Evolutionary conservation across 2,329 filamentous ascomycete species (phyloP), one percentile per base, ranked within the genome.

Genomic region (Ophiostoma pallidulum): DNA sequence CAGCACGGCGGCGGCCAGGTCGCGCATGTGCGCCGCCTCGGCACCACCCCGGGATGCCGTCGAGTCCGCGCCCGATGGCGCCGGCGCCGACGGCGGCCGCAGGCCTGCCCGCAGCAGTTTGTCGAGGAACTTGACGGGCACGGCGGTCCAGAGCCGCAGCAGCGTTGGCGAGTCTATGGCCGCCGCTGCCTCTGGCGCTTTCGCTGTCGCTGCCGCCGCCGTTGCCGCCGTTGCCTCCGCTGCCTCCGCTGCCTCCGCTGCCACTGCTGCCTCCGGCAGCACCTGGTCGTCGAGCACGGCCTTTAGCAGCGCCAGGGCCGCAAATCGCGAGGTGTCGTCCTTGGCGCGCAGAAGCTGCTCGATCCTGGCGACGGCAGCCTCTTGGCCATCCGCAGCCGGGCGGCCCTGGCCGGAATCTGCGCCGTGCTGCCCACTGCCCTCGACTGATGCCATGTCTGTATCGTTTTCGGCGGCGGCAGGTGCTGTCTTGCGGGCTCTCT

Each of bases 271-370:
- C 8, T 35, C 6, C 22, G 29, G 10, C 41, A 26, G 33, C 16
- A 35, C 45, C n/a, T 46, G 33, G 58, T 77, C 79, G 60, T 84
- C 80, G 28, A 86, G 68, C 12, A 82, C 64, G n/a, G 77, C 75
- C 57, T 80, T 82, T 43, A 85, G 69, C 19, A 85, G 68, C 1
- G 80, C 78, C 19, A 86, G 66, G 8, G 80, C 82, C 33, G 84
- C 80, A 54, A 86, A 84, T 57, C 78, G 73, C 18, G 78, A 77
- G 0, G 82, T 85, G 58, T 86, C 81, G 58, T 84, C 74, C 51
- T 77, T 79, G 46, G 75, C 63, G 46, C 67, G 66, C 29, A 86
- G 69, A 3, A 84, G 69, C 2, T 66, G 57, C 53, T 76, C 67
- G 45, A 83, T 72, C 56, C 74, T 75, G 43, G 71, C 63, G 44